Evolutionary conservation across 805 yeast species (phyloP).

Genomic region (Scheffersomyces stipitis): DNA sequence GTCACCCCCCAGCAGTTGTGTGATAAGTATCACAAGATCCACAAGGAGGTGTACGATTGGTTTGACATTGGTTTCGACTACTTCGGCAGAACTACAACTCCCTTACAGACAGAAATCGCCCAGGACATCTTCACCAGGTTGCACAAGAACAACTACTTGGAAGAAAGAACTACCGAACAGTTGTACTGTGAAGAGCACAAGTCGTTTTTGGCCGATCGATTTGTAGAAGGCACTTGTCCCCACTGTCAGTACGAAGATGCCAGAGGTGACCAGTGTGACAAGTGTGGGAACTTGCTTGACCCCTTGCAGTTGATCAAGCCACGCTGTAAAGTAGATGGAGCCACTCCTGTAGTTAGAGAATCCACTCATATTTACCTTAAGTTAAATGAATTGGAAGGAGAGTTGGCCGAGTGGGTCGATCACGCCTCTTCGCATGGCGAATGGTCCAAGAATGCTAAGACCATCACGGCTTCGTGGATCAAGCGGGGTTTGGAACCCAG

Average conservation of each 20-base stretch:
- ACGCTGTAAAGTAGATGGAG: slow-evolving; percentile 88
- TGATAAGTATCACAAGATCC: slow-evolving; percentile 85
- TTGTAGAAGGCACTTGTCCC: slow-evolving; percentile 97
- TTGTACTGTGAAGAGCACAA: slow-evolving; percentile 88
- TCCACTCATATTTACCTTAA: slow-evolving; percentile 85
- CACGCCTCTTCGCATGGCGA: slow-evolving; percentile 67
- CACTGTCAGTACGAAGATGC: slow-evolving; percentile 95
- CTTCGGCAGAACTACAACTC: slow-evolving; percentile 96
- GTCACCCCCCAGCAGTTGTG: slow-evolving; percentile 87
- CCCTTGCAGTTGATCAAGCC: slow-evolving; percentile 94
- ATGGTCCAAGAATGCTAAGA: slow-evolving; percentile 91
- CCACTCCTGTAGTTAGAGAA: slow-evolving; percentile 74
- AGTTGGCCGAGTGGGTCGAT: slow-evolving; percentile 69
- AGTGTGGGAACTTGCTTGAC: slow-evolving; percentile 85
- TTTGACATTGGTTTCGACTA: slow-evolving; percentile 91
- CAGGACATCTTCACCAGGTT: slow-evolving; percentile 86
- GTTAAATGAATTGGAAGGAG: slow-evolving; percentile 80
- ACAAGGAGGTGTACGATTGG: slow-evolving; percentile 92
- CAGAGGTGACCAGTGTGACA: slow-evolving; percentile 99
- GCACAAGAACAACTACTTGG: slow-evolving; percentile 73
- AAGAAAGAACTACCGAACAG: slow-evolving; percentile 86
- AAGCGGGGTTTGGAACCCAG: slow-evolving; percentile 91
- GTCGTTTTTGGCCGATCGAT: slow-evolving; percentile 93
- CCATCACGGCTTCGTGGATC: slow-evolving; percentile 91
- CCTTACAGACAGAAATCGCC: slow-evolving; percentile 88